Conservation (phyloP, 352 stramenopile genomes). For the Globisporangium spiculum region DNA sequence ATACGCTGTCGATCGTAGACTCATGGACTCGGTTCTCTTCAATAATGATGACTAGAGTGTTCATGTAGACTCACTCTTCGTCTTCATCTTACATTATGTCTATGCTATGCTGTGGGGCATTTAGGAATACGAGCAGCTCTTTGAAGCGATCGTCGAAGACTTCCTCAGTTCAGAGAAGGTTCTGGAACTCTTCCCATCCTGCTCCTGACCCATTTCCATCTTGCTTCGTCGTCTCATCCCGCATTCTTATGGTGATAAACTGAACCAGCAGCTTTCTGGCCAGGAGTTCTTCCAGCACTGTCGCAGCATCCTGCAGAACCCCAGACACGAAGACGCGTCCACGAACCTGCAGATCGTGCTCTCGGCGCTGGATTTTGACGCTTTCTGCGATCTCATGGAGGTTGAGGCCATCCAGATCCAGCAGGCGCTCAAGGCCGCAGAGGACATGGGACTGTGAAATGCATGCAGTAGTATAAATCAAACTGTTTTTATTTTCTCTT, state of each 20-base stretch:
- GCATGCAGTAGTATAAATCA: not conserved
- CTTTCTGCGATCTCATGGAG: conserved; percentile 55
- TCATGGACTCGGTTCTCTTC: too few species aligned
- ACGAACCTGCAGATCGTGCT: conserved; percentile 47
- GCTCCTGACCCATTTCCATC: not conserved
- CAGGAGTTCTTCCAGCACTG: conserved; percentile 58
- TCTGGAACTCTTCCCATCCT: not conserved
- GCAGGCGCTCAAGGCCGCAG: conserved; percentile 41
- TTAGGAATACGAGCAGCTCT: conserved; percentile 52
- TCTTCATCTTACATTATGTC: too few species aligned
- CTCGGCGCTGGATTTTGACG: conserved; percentile 49
- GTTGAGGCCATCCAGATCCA: conserved; percentile 44
- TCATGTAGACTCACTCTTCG: too few species aligned
- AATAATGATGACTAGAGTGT: too few species aligned
- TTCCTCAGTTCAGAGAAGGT: conserved; percentile 50
- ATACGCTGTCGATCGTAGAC: not conserved
- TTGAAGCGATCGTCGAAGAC: conserved; percentile 33
- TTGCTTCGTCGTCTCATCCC: not conserved
- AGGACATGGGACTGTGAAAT: conserved; percentile 54
- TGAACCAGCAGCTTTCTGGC: conserved; percentile 26
- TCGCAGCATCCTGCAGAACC: conserved; percentile 25
- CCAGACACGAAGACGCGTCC: conserved; percentile 31
- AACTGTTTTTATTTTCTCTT: conserved; percentile 14
- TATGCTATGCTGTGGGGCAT: too few species aligned
- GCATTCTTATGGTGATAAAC: not conserved